phyloP scores from a whole-genome alignment of 305 asterid genomes.

The Caryopteris hybrid region DNA sequence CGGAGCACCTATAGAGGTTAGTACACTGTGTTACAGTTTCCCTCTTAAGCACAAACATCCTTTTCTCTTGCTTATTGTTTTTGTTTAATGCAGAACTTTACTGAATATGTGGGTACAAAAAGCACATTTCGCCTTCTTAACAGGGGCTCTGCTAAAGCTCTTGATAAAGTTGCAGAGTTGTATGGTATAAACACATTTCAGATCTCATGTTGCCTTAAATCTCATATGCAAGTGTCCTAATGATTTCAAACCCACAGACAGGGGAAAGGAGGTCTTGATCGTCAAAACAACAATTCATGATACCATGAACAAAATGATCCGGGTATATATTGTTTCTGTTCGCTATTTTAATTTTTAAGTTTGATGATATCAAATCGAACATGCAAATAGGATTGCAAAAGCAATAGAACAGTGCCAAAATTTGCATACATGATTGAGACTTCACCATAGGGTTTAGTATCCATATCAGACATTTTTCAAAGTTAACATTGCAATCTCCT shows the following conservation, averaged over 20 bases:
- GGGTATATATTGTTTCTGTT: slow-evolving; percentile 41
- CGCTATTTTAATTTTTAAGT: not conserved
- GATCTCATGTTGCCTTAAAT: slow-evolving; percentile 20
- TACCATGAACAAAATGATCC: slow-evolving; percentile 95
- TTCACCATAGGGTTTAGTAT: not conserved
- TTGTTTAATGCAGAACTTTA: slow-evolving; percentile 57
- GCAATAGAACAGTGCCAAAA: not conserved
- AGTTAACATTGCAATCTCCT: not conserved
- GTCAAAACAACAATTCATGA: slow-evolving; percentile 94
- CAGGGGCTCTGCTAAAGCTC: slow-evolving; percentile 99
- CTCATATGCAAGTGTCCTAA: slow-evolving; percentile 20
- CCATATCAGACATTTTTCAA: not conserved
- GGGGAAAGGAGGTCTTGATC: slow-evolving; percentile 87
- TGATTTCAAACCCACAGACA: slow-evolving; percentile 45
- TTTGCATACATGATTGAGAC: not conserved
- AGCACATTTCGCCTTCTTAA: slow-evolving; percentile 97
- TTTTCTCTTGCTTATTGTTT: not conserved
- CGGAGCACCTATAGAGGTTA: slow-evolving; percentile 96
- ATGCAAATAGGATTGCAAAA: not conserved
- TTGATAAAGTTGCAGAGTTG: slow-evolving; percentile 96
- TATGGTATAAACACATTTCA: slow-evolving; percentile 58
- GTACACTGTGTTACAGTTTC: slow-evolving; percentile 12
- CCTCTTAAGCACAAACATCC: not conserved
- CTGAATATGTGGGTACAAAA: slow-evolving; percentile 85
- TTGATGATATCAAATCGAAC: not conserved